Conservation (phyloP, 805 yeast genomes). For the Saturnispora ahearnii region DNA sequence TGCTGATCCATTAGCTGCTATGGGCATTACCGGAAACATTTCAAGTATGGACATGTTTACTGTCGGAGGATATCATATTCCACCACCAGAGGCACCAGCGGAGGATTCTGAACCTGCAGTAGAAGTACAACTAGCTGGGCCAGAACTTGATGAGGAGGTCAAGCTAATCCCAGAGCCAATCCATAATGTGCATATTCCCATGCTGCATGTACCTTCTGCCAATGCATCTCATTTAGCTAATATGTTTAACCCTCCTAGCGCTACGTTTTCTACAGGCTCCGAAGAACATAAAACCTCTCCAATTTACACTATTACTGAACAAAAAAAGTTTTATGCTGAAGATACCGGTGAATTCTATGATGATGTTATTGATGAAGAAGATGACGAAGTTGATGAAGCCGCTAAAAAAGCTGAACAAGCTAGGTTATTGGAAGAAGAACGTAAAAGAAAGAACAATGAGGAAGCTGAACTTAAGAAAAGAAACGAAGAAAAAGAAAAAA, state of each 20-base stretch:
- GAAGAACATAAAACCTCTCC: slow-evolving; percentile 12
- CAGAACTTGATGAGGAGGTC: not conserved
- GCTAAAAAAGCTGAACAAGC: slow-evolving; percentile 26
- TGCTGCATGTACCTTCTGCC: slow-evolving; percentile 1
- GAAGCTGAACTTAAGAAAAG: slow-evolving; percentile 12
- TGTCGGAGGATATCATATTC: slow-evolving; percentile 26
- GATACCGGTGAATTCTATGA: slow-evolving; percentile 26
- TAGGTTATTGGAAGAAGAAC: slow-evolving; percentile 30
- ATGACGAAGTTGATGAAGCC: slow-evolving; percentile 36
- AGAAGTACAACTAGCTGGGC: not conserved
- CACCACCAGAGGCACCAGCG: slow-evolving; percentile 10
- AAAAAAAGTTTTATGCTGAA: slow-evolving; percentile 23
- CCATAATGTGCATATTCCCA: not conserved
- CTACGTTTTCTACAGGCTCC: not conserved
- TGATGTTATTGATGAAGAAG: slow-evolving; percentile 29
- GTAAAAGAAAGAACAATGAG: slow-evolving; percentile 19
- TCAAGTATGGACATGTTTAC: slow-evolving; percentile 23
- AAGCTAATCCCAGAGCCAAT: not conserved
- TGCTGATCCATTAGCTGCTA: slow-evolving; percentile 5
- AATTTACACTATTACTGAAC: slow-evolving; percentile 19
- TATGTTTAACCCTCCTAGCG: slow-evolving; percentile 24
- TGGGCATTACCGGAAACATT: slow-evolving; percentile 12
- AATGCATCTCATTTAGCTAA: slow-evolving; percentile 14
- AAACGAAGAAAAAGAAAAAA: slow-evolving; percentile 12
- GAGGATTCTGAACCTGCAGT: not conserved